Base-by-base conservation (phyloP, 495 filamentous ascomycete genomes). In the Lasiosphaeria miniovina region DNA sequence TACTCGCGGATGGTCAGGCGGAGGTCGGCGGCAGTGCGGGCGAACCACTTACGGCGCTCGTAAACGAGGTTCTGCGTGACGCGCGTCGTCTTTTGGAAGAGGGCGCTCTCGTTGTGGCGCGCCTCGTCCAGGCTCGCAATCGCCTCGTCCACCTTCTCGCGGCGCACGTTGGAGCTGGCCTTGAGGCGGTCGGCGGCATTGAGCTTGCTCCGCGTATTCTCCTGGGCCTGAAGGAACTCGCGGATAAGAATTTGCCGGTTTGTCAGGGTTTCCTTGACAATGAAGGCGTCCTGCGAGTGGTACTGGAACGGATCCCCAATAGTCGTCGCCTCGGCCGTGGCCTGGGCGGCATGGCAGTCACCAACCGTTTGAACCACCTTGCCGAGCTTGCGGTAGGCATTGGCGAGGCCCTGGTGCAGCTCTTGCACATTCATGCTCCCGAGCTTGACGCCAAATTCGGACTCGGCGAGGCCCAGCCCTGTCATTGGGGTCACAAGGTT, bases 231-330 rank as follows among this genome's bases (percentile, higher is more conserved):
- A 33, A 96, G 71, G 49, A 97, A 83, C 62, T 99, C 95, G 51
- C 95, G 91, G 36, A 97, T 88, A n/a, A 99, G 82, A 68, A 99
- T 96, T 73, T 99, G 95, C 4, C 95, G 88, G 76, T 99, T 99
- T 17, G 95, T 99, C 63, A 99, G 83, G 31, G 93, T 97, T 69
- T 99, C 95, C 74, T 99, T 99, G 63, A 99, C 95, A 68, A 98
- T 96, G 70, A 98, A 94, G 32, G 95, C 91, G 69, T 99, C 94
- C 12, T 88, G 87, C 33, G 92, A 96, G 74, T 99, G 93, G 70
- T 99, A 98, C 61, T 89, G 88, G 54, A 99, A 84, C 6, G 95
- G 91, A 66, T 98, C 95, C 50, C 90, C 91, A 49, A 99, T 81
- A 0, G 93, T 97, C 2, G 93, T 96, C 6, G 95, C 95, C 74